Percentiles rank a stretch among this genome's conserved stretches.
Evolutionary conservation across 2,329 filamentous ascomycete species (phyloP).

Genomic region (Botrytis porri): DNA sequence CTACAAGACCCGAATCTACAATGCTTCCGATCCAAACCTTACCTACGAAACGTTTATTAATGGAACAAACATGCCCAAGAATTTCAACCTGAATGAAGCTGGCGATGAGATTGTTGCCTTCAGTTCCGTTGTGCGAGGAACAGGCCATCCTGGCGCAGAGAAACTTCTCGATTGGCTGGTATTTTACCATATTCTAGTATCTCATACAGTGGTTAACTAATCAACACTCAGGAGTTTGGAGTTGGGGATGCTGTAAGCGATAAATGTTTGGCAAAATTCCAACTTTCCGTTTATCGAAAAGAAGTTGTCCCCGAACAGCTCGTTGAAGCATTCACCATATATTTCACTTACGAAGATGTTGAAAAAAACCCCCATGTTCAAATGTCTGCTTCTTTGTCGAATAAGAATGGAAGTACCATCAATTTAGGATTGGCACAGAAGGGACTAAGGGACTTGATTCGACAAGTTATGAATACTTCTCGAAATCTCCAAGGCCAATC

Average conservation of each 20-base stretch:
- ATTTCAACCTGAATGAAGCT: neutral
- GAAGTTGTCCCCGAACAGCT: slow-evolving; percentile 25
- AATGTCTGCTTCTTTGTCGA: slow-evolving; percentile 13
- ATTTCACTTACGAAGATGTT: slow-evolving; percentile 27
- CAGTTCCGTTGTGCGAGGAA: slow-evolving; percentile 14
- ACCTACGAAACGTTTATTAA: slow-evolving; percentile 11
- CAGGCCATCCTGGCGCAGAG: slow-evolving; percentile 23
- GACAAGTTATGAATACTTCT: slow-evolving; percentile 6
- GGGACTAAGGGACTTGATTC: slow-evolving; percentile 8
- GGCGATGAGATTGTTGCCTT: slow-evolving; percentile 7
- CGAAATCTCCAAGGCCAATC: neutral
- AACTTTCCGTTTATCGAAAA: slow-evolving; percentile 29
- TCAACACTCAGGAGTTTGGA: slow-evolving; percentile 26
- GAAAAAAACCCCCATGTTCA: neutral
- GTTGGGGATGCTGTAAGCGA: slow-evolving; percentile 28
- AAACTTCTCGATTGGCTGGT: slow-evolving; percentile 34
- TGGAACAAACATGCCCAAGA: neutral
- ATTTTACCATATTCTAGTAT: neutral
- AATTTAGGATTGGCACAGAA: slow-evolving; percentile 18
- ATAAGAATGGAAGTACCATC: neutral
- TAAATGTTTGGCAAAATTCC: slow-evolving; percentile 29
- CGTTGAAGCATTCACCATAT: slow-evolving; percentile 31
- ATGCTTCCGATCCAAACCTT: neutral
- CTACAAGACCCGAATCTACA: slow-evolving; percentile 12
- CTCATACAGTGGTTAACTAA: slow-evolving; percentile 10